Evolutionary conservation across 106 monocot species (phyloP).

Genomic region (Hemerocallis citrina): DNA sequence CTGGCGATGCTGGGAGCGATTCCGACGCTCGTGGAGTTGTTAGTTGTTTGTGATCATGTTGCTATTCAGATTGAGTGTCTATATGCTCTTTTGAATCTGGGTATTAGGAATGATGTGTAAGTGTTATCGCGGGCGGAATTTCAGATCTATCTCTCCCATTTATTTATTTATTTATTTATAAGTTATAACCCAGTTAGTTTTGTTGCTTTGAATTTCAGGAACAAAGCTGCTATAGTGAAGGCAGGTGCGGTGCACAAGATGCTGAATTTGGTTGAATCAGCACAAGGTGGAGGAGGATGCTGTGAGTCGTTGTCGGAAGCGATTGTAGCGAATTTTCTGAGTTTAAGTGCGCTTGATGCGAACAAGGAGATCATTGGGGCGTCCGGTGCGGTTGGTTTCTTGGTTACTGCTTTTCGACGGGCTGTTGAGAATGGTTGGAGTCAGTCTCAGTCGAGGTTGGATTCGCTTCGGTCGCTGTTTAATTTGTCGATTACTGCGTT

Average conservation of each 20-base stretch:
- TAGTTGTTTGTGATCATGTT: constrained; percentile 25
- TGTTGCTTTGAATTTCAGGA: constrained; percentile 26
- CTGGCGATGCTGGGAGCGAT: constrained; percentile 67
- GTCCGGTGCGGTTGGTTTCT: constrained; percentile 58
- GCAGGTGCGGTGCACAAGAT: constrained; percentile 79
- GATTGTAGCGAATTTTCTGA: constrained; percentile 73
- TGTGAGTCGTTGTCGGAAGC: constrained; percentile 24
- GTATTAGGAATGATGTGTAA: constrained; percentile 62
- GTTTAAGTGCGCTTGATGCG: constrained; percentile 66
- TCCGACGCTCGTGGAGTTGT: constrained; percentile 45
- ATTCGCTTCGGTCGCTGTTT: constrained; percentile 65
- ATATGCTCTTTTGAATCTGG: constrained; percentile 84
- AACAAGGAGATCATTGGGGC: constrained; percentile 72
- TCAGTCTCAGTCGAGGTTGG: constrained; percentile 15
- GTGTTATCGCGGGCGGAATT: no score
- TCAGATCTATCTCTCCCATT: no score
- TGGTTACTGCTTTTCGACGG: constrained; percentile 30
- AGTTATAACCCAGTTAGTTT: background rate
- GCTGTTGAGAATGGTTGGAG: constrained; percentile 1
- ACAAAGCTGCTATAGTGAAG: constrained; percentile 70
- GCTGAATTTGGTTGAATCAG: constrained; percentile 28
- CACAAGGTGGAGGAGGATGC: no score
- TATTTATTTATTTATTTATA: background rate
- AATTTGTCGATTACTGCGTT: constrained; percentile 63
- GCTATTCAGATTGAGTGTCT: constrained; percentile 38